Evolutionary conservation across 2,329 filamentous ascomycete species (phyloP).

Genomic region (Arthroderma sp.): DNA sequence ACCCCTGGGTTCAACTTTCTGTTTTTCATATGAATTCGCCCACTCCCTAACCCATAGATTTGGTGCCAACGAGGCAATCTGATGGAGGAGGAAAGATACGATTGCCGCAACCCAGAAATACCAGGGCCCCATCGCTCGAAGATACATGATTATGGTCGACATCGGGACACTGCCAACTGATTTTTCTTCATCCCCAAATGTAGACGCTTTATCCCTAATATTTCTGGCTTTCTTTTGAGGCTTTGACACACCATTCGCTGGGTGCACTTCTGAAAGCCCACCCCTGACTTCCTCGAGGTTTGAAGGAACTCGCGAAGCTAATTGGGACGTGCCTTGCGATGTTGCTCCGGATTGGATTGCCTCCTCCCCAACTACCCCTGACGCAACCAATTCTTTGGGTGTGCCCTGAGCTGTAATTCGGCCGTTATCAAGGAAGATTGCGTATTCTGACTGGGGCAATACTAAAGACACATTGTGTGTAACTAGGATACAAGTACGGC

Average conservation of each 20-base stretch:
- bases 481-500: conserved; percentile 84
- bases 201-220: conserved; percentile 24
- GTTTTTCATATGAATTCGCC: conserved; percentile 71
- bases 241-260: conserved; percentile 21
- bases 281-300: conserved; percentile 53
- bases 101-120: conserved; percentile 79
- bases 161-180: conserved; percentile 78
- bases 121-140: conserved; percentile 86
- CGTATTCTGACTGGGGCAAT: conserved; percentile 63
- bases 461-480: conserved; percentile 91
- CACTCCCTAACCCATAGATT: conserved; percentile 92
- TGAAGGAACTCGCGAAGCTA: conserved; percentile 66
- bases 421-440: conserved; percentile 80
- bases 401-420: conserved; percentile 64
- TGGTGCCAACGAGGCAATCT: conserved; percentile 72
- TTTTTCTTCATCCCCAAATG: conserved; percentile 57
- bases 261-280: conserved; percentile 32
- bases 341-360: conserved; percentile 59
- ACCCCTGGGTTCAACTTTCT: conserved; percentile 21
- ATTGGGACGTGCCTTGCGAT: conserved; percentile 56
- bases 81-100: conserved; percentile 65
- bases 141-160: conserved; percentile 72
- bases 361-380: conserved; percentile 82
- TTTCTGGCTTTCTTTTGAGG: conserved; percentile 17
- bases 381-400: conserved; percentile 62